phyloP scores from a whole-genome alignment of 148 eudicot genomes.

The Silene uniflora region DNA sequence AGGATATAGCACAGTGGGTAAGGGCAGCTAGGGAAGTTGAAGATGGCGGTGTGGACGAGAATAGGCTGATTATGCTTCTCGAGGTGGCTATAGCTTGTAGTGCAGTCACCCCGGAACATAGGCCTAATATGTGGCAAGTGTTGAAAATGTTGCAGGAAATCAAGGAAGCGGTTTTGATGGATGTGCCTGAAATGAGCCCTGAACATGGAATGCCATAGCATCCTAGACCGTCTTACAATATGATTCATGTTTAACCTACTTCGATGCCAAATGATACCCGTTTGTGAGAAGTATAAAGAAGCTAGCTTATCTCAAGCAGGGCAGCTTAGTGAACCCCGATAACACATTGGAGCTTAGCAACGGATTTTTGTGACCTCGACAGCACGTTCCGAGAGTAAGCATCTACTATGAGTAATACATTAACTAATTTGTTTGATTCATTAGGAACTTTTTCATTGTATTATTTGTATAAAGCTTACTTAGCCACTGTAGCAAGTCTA shows the following conservation, averaged over 20 bases:
- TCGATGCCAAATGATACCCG: neutral
- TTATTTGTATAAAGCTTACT: neutral
- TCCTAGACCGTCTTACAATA: neutral
- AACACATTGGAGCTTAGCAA: neutral
- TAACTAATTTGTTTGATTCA: neutral
- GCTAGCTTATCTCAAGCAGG: neutral
- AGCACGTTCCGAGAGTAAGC: neutral
- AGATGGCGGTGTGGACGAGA: constrained; percentile 40
- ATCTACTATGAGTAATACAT: neutral
- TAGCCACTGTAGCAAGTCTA: neutral
- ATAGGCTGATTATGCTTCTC: constrained; percentile 54
- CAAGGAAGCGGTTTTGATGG: constrained; percentile 51
- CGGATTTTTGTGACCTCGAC: neutral
- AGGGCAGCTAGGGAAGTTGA: constrained; percentile 45
- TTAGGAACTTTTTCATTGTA: neutral
- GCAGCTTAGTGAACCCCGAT: neutral
- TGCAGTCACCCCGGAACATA: constrained; percentile 43
- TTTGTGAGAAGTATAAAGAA: neutral
- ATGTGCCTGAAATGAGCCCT: constrained; percentile 37
- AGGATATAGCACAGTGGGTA: constrained; percentile 53
- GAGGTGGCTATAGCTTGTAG: constrained; percentile 73
- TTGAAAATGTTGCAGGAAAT: constrained; percentile 77
- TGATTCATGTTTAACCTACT: neutral
- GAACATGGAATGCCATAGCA: constrained; percentile 21
- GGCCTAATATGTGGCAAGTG: constrained; percentile 86